A percentile compares a stretch with the other conserved stretches of the same genome.
Evolutionary conservation across 805 yeast genomes (phyloP).

Genomic region (Candida loeiensis): DNA sequence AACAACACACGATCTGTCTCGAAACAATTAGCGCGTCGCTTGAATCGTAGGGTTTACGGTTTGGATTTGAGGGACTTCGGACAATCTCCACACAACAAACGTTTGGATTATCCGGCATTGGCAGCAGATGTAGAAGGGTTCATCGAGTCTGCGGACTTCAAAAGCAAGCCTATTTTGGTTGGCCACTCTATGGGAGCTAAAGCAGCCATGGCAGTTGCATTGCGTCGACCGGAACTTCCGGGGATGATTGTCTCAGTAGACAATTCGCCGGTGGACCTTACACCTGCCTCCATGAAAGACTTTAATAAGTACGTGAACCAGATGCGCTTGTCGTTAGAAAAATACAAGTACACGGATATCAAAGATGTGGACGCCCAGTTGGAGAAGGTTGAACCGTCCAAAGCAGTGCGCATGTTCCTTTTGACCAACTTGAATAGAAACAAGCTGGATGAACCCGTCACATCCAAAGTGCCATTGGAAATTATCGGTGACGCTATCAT

Average conservation of each 20-base stretch:
- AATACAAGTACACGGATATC: slow-evolving; percentile 41
- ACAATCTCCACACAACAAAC: slow-evolving; percentile 69
- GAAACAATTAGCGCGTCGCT: slow-evolving; percentile 44
- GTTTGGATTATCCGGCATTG: slow-evolving; percentile 76
- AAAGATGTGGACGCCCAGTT: slow-evolving; percentile 69
- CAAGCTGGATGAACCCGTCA: slow-evolving; percentile 36
- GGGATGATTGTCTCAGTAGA: slow-evolving; percentile 74
- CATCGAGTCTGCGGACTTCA: slow-evolving; percentile 43
- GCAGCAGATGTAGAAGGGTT: slow-evolving; percentile 84
- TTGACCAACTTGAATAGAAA: slow-evolving; percentile 61
- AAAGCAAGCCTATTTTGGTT: slow-evolving; percentile 52
- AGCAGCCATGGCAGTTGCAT: slow-evolving; percentile 81
- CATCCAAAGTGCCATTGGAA: slow-evolving; percentile 67
- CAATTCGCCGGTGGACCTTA: slow-evolving; percentile 77
- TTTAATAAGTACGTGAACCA: slow-evolving; percentile 68
- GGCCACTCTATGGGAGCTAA: slow-evolving; percentile 96
- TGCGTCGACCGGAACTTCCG: slow-evolving; percentile 61
- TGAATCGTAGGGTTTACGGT: slow-evolving; percentile 60
- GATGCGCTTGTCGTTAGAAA: slow-evolving; percentile 54
- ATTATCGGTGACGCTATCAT: slow-evolving; percentile 63
- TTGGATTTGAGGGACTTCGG: slow-evolving; percentile 90
- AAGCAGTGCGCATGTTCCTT: slow-evolving; percentile 70
- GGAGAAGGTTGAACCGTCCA: slow-evolving; percentile 56
- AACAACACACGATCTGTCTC: slow-evolving; percentile 81
- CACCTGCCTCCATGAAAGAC: slow-evolving; percentile 42